Conservation (phyloP, 2,329 filamentous ascomycete species). For the Pseudogymnoascus sp. region DNA sequence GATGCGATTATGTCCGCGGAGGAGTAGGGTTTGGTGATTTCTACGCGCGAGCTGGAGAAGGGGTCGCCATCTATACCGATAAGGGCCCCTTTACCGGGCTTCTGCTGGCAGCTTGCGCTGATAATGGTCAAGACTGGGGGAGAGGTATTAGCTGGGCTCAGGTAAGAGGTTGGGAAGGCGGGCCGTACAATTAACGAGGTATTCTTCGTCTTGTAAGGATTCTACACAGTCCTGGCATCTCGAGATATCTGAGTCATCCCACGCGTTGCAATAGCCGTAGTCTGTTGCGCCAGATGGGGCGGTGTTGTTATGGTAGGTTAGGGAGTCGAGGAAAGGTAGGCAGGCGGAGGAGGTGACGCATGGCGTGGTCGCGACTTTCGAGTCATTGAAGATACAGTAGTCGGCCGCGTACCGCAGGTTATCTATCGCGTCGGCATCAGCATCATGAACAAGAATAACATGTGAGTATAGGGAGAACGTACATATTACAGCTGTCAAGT, state of each 20-base stretch:
- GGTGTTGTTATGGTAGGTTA: constrained; percentile 20
- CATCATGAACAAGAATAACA: constrained; percentile 1
- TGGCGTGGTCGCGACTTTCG: constrained; percentile 18
- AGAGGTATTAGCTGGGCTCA: not conserved
- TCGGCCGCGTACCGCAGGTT: constrained; percentile 25
- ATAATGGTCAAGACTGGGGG: constrained; percentile 22
- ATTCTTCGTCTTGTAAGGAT: constrained; percentile 10
- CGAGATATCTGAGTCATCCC: constrained; percentile 17
- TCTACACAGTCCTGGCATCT: constrained; percentile 17
- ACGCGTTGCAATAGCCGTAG: constrained; percentile 24
- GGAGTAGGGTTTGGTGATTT: constrained; percentile 16
- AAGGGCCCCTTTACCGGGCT: constrained; percentile 15
- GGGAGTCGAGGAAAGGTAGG: constrained; percentile 19
- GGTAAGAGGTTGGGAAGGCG: not conserved
- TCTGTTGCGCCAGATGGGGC: constrained; percentile 16
- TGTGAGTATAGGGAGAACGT: constrained; percentile 12
- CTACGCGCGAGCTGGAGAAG: constrained; percentile 21
- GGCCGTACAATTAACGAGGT: constrained; percentile 19
- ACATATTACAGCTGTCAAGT: constrained; percentile 27
- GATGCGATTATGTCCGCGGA: not conserved
- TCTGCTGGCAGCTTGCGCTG: constrained; percentile 23
- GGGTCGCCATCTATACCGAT: constrained; percentile 22
- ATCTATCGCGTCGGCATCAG: constrained; percentile 16
- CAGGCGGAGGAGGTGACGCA: constrained; percentile 22
- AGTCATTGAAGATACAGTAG: constrained; percentile 22